Base-by-base conservation (phyloP, 2,329 filamentous ascomycete genomes). In the Penicillium sp. region DNA sequence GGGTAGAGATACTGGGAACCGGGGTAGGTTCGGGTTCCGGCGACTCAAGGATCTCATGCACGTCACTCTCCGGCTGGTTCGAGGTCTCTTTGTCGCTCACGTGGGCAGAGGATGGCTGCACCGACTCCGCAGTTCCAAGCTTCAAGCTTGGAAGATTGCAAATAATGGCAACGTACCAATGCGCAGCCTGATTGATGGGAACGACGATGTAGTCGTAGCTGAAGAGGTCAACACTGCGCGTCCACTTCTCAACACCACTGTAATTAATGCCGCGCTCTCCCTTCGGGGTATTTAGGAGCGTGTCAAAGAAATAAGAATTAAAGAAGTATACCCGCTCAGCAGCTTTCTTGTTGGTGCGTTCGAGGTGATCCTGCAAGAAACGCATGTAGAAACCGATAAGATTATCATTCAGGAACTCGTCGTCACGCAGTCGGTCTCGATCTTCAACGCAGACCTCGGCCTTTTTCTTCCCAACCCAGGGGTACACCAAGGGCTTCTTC, bases 101-200 rank as follows among this genome's bases (percentile, higher is more conserved):
- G 7, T 51, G 36, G 13, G 33, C 33, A 14, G 50, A 46, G 36
- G 54, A 45, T 16, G 44, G 7, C 48, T 54, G 50, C 22, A 43
- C 31, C 16, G 18, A 33, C 2, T 48, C 41, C 8, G 53, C 53
- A 9, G 46, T 27, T 11, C 56, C 55, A 7, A 73, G 69, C 27
- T 63, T 59, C n/a, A 94, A 77, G 46, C 80, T 85, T 3, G 84
- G 81, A 2, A 92, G 80, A 64, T 99, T 96, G 80, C 90, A 96
- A 46, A 99, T 92, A 50, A 99, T 92, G 13, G 90, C 91, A 58
- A 97, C 77, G 71, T 94, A 97, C 94, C 95, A 99, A 70, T 99
- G 94, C 1, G 79, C 74, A 60, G 84, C 78, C 66, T 96, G 89
- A 63, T 96, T 95, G 68, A 99, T 90, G 0, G 94, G 94, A 6